phyloP scores from a whole-genome alignment of 2,329 filamentous ascomycete genomes.

The Dothistroma septosporum region DNA sequence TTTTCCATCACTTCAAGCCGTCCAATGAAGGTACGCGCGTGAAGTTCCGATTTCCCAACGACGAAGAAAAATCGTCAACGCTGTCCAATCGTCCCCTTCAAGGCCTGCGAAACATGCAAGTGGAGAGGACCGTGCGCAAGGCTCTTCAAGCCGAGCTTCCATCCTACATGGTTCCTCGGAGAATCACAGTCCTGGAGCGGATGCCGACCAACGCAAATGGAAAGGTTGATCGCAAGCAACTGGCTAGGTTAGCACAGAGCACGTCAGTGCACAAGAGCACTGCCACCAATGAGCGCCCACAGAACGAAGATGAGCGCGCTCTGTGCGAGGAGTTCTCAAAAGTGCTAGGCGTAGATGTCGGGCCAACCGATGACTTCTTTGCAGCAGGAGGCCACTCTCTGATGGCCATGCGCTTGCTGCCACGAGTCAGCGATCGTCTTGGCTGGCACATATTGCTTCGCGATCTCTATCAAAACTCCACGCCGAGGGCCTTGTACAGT shows the following conservation, averaged over 20 bases:
- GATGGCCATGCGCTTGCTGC: slow-evolving; percentile 4
- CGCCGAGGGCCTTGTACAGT: slow-evolving; percentile 5
- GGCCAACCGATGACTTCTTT: slow-evolving; percentile 6
- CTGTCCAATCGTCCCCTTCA: slow-evolving; percentile 3
- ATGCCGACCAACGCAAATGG: slow-evolving; percentile 8
- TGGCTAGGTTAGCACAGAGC: neutral
- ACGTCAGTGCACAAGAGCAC: neutral
- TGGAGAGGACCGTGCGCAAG: neutral
- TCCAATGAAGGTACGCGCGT: slow-evolving; percentile 1
- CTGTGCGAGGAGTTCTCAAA: slow-evolving; percentile 10
- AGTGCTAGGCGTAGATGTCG: slow-evolving; percentile 6
- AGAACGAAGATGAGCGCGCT: slow-evolving; percentile 4
- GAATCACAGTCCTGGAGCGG: slow-evolving; percentile 1
- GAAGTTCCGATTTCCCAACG: slow-evolving; percentile 5
- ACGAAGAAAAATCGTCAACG: slow-evolving; percentile 31
- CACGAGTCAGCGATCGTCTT: slow-evolving; percentile 3
- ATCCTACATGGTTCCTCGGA: slow-evolving; percentile 8
- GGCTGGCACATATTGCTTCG: slow-evolving; percentile 7
- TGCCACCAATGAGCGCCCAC: neutral
- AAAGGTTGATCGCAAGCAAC: slow-evolving; percentile 9
- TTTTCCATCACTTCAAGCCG: slow-evolving; percentile 11
- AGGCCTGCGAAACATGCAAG: neutral
- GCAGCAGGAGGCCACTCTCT: slow-evolving; percentile 7
- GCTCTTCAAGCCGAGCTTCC: slow-evolving; percentile 2
- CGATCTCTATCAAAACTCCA: slow-evolving; percentile 7